Evolutionary conservation across 2,329 filamentous ascomycete species (phyloP).

Genomic region (Thielaviopsis euricoi): DNA sequence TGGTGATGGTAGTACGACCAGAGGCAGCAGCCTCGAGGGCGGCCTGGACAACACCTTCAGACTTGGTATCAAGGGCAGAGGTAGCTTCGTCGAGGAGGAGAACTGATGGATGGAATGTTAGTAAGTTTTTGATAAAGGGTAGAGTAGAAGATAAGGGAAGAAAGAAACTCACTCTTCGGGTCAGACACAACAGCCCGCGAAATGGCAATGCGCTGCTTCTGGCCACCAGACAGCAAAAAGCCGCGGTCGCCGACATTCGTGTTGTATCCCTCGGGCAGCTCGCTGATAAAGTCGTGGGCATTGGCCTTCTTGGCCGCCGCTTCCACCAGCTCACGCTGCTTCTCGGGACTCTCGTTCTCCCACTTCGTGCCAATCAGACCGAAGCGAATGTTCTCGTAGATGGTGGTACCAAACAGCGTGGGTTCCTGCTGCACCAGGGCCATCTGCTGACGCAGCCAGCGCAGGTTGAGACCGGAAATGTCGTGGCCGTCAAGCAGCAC

Average conservation of each 20-base stretch:
- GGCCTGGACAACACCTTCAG: conserved; percentile 84
- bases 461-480: conserved; percentile 65
- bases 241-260: conserved; percentile 93
- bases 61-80: conserved; percentile 82
- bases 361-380: conserved; percentile 73
- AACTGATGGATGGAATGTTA: conserved; percentile 26
- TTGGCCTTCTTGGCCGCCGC: conserved; percentile 82
- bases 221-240: conserved; percentile 80
- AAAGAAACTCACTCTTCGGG: conserved; percentile 45
- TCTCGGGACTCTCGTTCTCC: conserved; percentile 51
- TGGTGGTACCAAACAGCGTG: conserved; percentile 74
- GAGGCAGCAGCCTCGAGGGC: conserved; percentile 73
- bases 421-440: conserved; percentile 88
- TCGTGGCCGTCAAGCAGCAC: conserved; percentile 73
- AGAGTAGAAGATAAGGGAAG: not conserved
- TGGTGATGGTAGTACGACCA: conserved; percentile 86
- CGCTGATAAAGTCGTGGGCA: conserved; percentile 76
- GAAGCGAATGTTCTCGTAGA: conserved; percentile 78
- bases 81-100: conserved; percentile 91
- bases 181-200: conserved; percentile 80
- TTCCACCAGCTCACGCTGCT: conserved; percentile 53
- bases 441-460: conserved; percentile 85
- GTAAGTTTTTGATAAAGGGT: not conserved
- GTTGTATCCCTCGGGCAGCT: conserved; percentile 74
- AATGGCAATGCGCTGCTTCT: conserved; percentile 94